Percentiles rank a stretch among this genome's conserved stretches.
phyloP scores from a whole-genome alignment of 805 yeast genomes.

The Soucietia sequanensis region DNA sequence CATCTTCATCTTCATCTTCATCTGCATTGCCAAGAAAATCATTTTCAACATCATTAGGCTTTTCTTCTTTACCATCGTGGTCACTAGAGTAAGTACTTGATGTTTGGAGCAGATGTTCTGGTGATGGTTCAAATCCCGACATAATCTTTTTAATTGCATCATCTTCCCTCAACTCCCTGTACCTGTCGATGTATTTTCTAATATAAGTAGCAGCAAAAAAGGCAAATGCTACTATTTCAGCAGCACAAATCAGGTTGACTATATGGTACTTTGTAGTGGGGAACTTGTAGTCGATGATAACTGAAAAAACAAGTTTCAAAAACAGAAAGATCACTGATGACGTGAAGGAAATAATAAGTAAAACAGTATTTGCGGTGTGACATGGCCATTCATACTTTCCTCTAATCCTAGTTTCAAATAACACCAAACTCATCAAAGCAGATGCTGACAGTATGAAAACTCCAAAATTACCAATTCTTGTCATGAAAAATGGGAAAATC shows the following conservation, averaged over 20 bases:
- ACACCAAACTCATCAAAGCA: not conserved
- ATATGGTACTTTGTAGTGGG: constrained; percentile 2
- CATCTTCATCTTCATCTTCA: not conserved
- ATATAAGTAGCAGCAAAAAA: constrained; percentile 1
- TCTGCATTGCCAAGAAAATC: not conserved
- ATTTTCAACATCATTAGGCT: not conserved
- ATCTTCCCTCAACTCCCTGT: constrained; percentile 5
- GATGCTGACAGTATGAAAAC: constrained; percentile 6
- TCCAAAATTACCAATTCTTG: constrained; percentile 10
- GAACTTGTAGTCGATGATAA: constrained; percentile 3
- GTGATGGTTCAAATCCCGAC: constrained; percentile 7
- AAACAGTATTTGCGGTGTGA: not conserved
- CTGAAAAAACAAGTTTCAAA: constrained; percentile 3
- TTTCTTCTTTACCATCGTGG: not conserved
- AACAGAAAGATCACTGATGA: not conserved
- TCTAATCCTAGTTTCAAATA: not conserved
- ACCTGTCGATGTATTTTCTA: constrained; percentile 2
- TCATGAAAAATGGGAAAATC: constrained; percentile 3
- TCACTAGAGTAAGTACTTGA: constrained; percentile 4
- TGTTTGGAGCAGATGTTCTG: constrained; percentile 1
- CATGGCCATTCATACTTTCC: not conserved
- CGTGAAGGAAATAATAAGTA: not conserved
- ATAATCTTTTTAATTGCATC: constrained; percentile 5
- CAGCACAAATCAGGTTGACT: not conserved
- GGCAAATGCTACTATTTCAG: constrained; percentile 1